Evolutionary conservation across 176 grass and related monocot genomes (phyloP), one percentile per base, ranked within the genome.

Genomic region (Oryza brachyantha): DNA sequence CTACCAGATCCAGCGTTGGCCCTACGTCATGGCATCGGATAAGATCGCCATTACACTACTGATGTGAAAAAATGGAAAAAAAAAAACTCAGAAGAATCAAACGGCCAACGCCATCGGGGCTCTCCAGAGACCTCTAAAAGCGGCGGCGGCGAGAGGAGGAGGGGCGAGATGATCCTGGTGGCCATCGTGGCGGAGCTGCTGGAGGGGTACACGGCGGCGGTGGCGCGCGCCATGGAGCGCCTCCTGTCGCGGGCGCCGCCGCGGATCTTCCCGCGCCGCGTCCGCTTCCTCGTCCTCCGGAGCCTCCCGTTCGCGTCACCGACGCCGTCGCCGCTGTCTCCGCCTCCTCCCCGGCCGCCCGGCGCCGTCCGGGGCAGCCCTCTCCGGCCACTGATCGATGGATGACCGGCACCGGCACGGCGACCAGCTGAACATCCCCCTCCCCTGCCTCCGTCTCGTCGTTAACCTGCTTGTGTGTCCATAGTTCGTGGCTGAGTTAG

Each of bases 181-280:
- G 79, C 79, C 11, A 40, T 86, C 73, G 68, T 79, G 59, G 75
- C 86, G 64, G 86, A 71, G 79, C 82, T 92, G 69, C 86, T 92
- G 42, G 79, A 92, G 83, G 79, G 67, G 79, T 90, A 83, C 78
- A 90, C 73, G 61, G 83, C 68, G 66, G 78, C 84, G 79, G 90
- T 92, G 86, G 86, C 90, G 64, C 74, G 79, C 13, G 78, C 72
- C 35, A 37, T 92, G 78, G 90, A 92, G 83, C 83, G 72, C 17
- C 43, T 88, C 64, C 78, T 92, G 55, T 73, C 65, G 0, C 74
- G 57, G 70, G 77, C 76, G 7, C 83, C 86, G 29, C 46, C 46
- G 3, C 78, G 72, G 58, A 50, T 92, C 37, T 66, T 88, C 70
- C 79, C 86, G 8, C 83, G 86, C 43, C 61, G 86, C 28, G 74